These are phyloP conservation scores for Calycina marina DNA, from an alignment of 2,329 filamentous ascomycete genomes.

Conservation along the genomic window DNA sequence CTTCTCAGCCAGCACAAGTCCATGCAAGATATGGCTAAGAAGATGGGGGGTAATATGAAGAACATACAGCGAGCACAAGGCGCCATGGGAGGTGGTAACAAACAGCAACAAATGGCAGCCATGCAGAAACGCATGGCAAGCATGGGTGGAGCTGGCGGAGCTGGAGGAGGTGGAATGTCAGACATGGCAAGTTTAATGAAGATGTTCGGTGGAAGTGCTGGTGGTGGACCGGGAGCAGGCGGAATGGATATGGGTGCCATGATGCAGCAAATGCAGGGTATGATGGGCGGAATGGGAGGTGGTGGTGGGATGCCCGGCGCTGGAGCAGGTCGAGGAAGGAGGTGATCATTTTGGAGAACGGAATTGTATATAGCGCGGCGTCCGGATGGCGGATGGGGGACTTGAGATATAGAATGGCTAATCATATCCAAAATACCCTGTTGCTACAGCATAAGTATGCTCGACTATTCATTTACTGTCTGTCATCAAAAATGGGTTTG, in stretches of 20 bases:
- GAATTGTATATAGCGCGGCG: constrained; percentile 8
- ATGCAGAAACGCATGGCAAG: constrained; percentile 93
- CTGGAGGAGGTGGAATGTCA: constrained; percentile 48
- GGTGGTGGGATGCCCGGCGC: constrained; percentile 42
- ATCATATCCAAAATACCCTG: too few relatives aligned
- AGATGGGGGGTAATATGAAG: constrained; percentile 95
- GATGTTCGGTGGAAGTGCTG: constrained; percentile 67
- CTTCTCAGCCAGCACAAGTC: constrained; percentile 94
- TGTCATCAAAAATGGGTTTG: too few relatives aligned
- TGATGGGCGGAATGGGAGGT: constrained; percentile 39
- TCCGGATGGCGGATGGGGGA: constrained; percentile 1
- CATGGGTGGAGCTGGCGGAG: constrained; percentile 64
- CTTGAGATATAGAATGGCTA: too few relatives aligned
- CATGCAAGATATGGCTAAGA: constrained; percentile 99
- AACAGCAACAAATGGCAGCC: constrained; percentile 83
- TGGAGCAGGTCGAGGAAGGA: constrained; percentile 23
- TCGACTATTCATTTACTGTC: too few relatives aligned
- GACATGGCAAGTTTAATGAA: constrained; percentile 83
- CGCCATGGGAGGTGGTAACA: constrained; percentile 81
- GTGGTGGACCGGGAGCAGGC: constrained; percentile 37
- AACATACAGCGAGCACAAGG: constrained; percentile 92
- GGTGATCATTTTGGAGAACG: constrained; percentile 6
- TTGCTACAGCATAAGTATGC: too few relatives aligned
- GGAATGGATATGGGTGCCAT: constrained; percentile 69
- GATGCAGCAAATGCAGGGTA: constrained; percentile 51